Percentiles rank a stretch among this genome's conserved stretches.
These are phyloP conservation scores for Ceratobasidium papillatum DNA, from an alignment of 1,284 basidiomycete species.

Conservation along the genomic window DNA sequence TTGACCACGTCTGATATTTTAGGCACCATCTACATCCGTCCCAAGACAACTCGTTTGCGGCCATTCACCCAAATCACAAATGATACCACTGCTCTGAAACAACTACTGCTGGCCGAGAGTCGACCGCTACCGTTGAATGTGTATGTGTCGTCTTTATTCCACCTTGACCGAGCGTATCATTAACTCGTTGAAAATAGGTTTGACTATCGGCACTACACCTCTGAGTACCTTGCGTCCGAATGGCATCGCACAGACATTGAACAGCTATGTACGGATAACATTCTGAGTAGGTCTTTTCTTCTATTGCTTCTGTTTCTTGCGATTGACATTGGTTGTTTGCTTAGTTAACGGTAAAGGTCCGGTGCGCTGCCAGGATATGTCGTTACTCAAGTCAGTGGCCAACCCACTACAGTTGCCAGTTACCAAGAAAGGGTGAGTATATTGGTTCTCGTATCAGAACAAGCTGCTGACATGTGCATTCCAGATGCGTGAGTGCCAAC, in stretches of 20 bases:
- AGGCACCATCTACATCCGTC: constrained; percentile 34
- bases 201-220: constrained; percentile 39
- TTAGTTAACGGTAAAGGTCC: constrained; percentile 22
- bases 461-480: not conserved
- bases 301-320: not conserved
- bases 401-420: constrained; percentile 8
- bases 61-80: constrained; percentile 36
- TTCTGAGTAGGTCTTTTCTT: not conserved
- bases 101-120: constrained; percentile 29
- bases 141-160: not conserved
- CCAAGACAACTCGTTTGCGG: not conserved
- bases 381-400: not conserved
- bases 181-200: not conserved
- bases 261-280: constrained; percentile 36
- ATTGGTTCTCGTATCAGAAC: constrained; percentile 1
- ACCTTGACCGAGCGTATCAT: not conserved
- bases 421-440: constrained; percentile 28
- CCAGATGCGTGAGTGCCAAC: constrained; percentile 1
- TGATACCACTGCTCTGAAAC: constrained; percentile 7
- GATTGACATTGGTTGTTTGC: not conserved
- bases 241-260: constrained; percentile 39
- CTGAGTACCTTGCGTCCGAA: constrained; percentile 27
- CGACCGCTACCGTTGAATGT: constrained; percentile 26
- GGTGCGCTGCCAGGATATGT: constrained; percentile 11
- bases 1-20: not conserved